phyloP scores from a whole-genome alignment of 192 early-diverging fungal species.

The Gigaspora rosea region DNA sequence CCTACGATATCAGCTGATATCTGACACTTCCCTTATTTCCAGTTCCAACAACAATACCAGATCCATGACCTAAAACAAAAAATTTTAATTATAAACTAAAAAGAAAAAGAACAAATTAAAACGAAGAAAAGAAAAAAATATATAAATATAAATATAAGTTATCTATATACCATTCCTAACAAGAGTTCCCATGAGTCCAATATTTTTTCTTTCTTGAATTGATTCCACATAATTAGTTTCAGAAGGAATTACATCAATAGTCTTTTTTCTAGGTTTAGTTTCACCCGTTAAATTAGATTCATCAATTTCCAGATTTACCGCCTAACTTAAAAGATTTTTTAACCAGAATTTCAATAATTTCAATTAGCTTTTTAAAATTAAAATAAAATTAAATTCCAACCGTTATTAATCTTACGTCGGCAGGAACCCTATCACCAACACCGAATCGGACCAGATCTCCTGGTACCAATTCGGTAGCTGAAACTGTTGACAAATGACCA shows the following conservation, averaged over 20 bases:
- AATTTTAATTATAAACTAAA: not conserved
- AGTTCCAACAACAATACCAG: conserved; percentile 88
- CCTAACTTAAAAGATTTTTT: conserved; percentile 35
- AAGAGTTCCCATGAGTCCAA: conserved; percentile 94
- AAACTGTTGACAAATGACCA: conserved; percentile 52
- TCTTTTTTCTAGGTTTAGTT: conserved; percentile 78
- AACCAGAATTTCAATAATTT: not conserved
- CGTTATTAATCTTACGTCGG: conserved; percentile 80
- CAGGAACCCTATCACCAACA: conserved; percentile 93
- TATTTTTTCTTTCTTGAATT: conserved; percentile 81
- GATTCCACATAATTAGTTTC: conserved; percentile 51
- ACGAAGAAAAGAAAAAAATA: too few relatives aligned
- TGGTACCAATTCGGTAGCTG: conserved; percentile 85
- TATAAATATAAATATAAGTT: conserved; percentile 44
- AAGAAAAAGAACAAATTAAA: too few relatives aligned
- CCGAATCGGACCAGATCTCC: conserved; percentile 88
- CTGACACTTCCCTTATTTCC: too few relatives aligned
- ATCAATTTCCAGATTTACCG: conserved; percentile 86
- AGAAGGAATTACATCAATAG: conserved; percentile 49
- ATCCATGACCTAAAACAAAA: conserved; percentile 64
- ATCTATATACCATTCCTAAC: conserved; percentile 77
- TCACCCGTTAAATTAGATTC: conserved; percentile 90
- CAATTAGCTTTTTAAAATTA: not conserved
- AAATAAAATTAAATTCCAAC: conserved; percentile 23
- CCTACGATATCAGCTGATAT: conserved; percentile 90